Base-by-base conservation (phyloP, 768 basidiomycete species). In the Termitomyces sp. region DNA sequence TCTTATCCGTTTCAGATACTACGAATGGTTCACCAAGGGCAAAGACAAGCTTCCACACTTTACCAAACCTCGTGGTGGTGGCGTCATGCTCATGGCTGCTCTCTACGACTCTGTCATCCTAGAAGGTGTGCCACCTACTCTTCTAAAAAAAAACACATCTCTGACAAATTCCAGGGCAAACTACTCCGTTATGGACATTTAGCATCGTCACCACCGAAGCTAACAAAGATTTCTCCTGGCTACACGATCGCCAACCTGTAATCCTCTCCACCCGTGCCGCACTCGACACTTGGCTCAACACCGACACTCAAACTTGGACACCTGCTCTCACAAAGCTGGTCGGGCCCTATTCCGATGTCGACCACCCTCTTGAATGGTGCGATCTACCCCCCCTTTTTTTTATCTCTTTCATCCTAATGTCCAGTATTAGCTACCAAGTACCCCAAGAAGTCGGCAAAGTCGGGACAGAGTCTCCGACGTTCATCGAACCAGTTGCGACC, bases 391-490 rank as follows among this genome's bases (percentile, higher is more conserved):
- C 8, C 41, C 11, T 50, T 32, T 9, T 29, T 32, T 31, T 11
- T n/a, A n/a, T n/a, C n/a, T n/a, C n/a, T 21, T 9, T 27, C n/a
- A 12, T 27, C 37, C 42, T 42, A 29, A 54, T 32, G 21, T 55
- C 17, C 19, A 31, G 21, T 45, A 3, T 60, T n/a, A 95, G 94
- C 65, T 97, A 95, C 66, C 83, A 82, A 56, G 95, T 97, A 0
- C 92, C 92, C 0, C 84, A 83, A 62, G 95, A 97, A 75, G 86
- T 97, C 0, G 95, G 95, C 0, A 95, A 89, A 71, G 89, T 98
- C 4, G 92, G 92, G 8, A 84, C 76, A 8, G 89, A 98, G 65
- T 93, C 90, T 1, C 72, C 89, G 0, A 80, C 85, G 0, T 97
- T 90, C 68, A 85, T 97, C 53, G 79, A 92, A 63, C 94, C 95